A percentile compares a stretch with the other conserved stretches of the same genome.
Evolutionary conservation across 495 filamentous ascomycete species (phyloP).

Genomic region (Aspergillus indologenus): DNA sequence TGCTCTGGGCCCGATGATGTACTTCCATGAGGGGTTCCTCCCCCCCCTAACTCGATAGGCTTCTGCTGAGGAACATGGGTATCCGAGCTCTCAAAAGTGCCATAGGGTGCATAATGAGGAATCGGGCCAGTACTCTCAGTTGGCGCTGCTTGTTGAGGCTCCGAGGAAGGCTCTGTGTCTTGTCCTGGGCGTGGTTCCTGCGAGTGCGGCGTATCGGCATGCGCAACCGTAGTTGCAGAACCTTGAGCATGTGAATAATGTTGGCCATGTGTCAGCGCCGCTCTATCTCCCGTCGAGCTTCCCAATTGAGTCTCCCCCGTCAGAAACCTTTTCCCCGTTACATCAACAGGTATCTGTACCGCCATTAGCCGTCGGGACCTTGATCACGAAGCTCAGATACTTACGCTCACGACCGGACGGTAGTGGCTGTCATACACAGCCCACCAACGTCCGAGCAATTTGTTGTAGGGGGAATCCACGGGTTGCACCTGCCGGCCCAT

Average conservation of each 20-base stretch:
- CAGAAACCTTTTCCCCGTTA: not conserved
- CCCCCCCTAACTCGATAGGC: not conserved
- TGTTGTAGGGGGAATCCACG: constrained; percentile 64
- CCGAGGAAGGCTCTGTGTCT: too few relatives aligned
- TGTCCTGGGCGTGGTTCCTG: too few relatives aligned
- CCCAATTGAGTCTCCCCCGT: not conserved
- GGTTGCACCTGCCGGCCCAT: constrained; percentile 60
- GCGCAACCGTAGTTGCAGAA: not conserved
- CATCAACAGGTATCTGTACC: not conserved
- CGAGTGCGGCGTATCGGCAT: not conserved
- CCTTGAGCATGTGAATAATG: not conserved
- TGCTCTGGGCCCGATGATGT: not conserved
- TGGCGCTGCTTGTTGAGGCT: not conserved
- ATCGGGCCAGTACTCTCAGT: not conserved
- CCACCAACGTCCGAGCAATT: constrained; percentile 86
- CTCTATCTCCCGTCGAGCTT: not conserved
- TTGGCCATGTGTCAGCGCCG: not conserved
- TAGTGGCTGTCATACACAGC: constrained; percentile 87
- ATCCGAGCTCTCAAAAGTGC: not conserved
- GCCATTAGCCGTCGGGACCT: not conserved
- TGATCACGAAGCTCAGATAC: constrained; percentile 2
- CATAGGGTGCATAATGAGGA: not conserved
- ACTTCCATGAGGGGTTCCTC: not conserved
- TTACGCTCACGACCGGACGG: constrained; percentile 35
- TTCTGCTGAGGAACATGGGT: not conserved